Percentiles rank a stretch among this genome's conserved stretches.
Evolutionary conservation across 208 protist species (phyloP).

Genomic region (Crithidia brevicula): DNA sequence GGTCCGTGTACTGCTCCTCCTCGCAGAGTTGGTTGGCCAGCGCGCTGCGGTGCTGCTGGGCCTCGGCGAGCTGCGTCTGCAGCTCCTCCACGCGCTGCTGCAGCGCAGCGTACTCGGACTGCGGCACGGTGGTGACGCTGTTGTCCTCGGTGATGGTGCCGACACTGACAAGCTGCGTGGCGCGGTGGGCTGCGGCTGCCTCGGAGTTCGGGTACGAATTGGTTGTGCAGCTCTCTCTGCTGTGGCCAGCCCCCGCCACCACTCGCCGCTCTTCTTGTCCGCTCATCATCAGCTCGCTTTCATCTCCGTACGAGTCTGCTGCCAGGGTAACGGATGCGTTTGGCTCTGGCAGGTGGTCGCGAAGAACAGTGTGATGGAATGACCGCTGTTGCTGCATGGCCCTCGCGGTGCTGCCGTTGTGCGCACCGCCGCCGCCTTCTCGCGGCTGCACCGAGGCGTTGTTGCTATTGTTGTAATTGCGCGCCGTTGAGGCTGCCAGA

Average conservation of each 20-base stretch:
- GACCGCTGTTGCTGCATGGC: background rate
- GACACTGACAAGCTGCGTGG: slow-evolving; percentile 54
- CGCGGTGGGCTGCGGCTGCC: slow-evolving; percentile 17
- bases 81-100: slow-evolving; percentile 39
- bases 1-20: slow-evolving; percentile 60
- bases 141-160: slow-evolving; percentile 83
- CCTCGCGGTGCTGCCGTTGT: background rate
- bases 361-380: slow-evolving; percentile 9
- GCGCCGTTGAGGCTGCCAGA: slow-evolving; percentile 12
- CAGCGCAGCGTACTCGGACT: slow-evolving; percentile 53
- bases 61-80: slow-evolving; percentile 64
- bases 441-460: background rate
- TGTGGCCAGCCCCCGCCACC: background rate
- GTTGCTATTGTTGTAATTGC: background rate
- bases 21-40: slow-evolving; percentile 56
- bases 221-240: slow-evolving; percentile 4
- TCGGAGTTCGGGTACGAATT: background rate
- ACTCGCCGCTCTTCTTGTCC: background rate
- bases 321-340: slow-evolving; percentile 7
- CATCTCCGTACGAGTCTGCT: background rate
- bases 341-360: slow-evolving; percentile 14
- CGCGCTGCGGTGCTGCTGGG: slow-evolving; percentile 28
- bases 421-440: background rate
- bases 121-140: slow-evolving; percentile 49
- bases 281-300: slow-evolving; percentile 6